Conservation (phyloP, 352 stramenopile genomes). For the Phytophthora sp. region DNA sequence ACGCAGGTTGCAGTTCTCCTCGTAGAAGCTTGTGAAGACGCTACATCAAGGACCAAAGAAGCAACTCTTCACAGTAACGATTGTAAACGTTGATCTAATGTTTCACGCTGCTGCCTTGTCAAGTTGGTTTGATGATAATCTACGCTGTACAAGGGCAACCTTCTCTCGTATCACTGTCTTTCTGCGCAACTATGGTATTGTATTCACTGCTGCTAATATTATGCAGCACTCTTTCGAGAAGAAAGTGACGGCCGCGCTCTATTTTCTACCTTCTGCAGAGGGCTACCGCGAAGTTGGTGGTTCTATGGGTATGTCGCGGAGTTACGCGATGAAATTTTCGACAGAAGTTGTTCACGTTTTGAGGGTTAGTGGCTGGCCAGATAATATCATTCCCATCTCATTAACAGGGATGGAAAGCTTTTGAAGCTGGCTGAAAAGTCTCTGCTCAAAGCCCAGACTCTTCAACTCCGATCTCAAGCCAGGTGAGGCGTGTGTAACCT, state of each 20-base stretch:
- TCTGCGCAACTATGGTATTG: background rate
- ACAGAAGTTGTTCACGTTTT: slow-evolving; percentile 5
- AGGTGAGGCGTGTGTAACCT: no score
- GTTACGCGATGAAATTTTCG: slow-evolving; percentile 8
- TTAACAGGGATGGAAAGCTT: no score
- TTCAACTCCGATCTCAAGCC: no score
- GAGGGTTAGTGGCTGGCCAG: no score
- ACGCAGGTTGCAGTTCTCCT: no score
- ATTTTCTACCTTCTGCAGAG: background rate
- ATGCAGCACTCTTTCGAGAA: slow-evolving; percentile 7
- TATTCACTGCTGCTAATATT: background rate
- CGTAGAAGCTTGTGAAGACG: no score
- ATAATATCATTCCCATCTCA: no score
- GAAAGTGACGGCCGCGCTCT: slow-evolving; percentile 5
- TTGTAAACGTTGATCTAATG: slow-evolving; percentile 7
- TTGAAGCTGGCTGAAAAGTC: no score
- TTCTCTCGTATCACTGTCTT: background rate
- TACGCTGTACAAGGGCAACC: background rate
- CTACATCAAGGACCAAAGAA: no score
- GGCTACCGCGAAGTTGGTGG: slow-evolving; percentile 7
- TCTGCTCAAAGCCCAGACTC: no score
- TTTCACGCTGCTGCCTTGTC: background rate
- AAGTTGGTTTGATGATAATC: slow-evolving; percentile 10
- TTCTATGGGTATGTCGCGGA: slow-evolving; percentile 10
- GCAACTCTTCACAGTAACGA: no score